Evolutionary conservation across 2,329 filamentous ascomycete genomes (phyloP), one percentile per base, ranked within the genome.

Genomic region (Tolypocladium tropicale): DNA sequence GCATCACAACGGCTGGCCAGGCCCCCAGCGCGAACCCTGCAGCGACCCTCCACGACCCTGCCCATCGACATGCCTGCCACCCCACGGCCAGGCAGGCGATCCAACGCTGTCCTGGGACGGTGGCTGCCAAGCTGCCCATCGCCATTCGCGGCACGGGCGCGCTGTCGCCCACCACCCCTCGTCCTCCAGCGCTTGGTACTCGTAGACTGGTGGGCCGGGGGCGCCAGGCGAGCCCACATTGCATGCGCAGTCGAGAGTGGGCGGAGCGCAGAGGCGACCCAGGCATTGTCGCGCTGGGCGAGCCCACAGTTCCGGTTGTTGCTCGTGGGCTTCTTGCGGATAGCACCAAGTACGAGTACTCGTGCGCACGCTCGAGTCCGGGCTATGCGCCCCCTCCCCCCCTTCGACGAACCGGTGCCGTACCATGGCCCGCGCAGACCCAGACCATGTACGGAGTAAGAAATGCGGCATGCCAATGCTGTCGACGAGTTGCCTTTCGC

Each of bases 111-210:
- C 21, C n/a, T 51, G 25, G 49, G 49, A 21, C n/a, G n/a, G 18
- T 37, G 50, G 50, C n/a, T n/a, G n/a, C n/a, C n/a, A n/a, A n/a
- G 50, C 33, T n/a, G 33, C 16, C 32, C 32, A 28, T 53, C 34
- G 33, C 36, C 51, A 53, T 39, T 53, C 51, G 51, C 51, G 51
- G 51, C 51, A 30, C 51, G 51, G 23, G 28, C 51, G 51, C 51
- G 6, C 33, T 25, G 33, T 39, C 34, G 12, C 51, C 51, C 51
- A 11, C 36, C 18, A 6, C 43, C 43, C 43, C 25, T 37, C 36
- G 18, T 30, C 51, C 25, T 21, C 46, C 46, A n/a, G 4, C 12
- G 41, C 41, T 46, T 39, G 51, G 33, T 49, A 23, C 36, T 16
- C n/a, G 39, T 46, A 28, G 51, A 34, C 34, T 52, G 51, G 33